Base-by-base conservation (phyloP, 2,329 filamentous ascomycete species). In the Cadophora sp. region DNA sequence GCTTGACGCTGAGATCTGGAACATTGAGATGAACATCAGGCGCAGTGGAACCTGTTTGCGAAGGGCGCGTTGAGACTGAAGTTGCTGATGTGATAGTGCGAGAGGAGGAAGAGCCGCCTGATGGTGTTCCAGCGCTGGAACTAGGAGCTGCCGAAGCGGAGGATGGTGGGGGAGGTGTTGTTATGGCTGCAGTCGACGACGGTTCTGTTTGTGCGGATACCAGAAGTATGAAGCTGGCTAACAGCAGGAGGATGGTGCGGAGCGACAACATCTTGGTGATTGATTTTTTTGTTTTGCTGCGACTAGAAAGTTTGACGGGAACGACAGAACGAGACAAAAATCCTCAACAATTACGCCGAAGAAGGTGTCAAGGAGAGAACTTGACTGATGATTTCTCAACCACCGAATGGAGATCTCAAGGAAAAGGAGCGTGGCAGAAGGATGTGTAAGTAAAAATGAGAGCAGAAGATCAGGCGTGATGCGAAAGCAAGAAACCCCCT, bases 1-100 rank as follows among this genome's bases (percentile, higher is more conserved):
- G 81, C 48, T 84, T 84, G 22, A 90, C 87, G 48, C 84, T 84
- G 8, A 90, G 81, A 70, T 87, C 82, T 0, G 87, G 86, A 1
- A 89, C 84, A 59, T 83, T 84, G 46, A 90, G 83, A 65, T 83
- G 80, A 22, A 89, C 87, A 78, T 90, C 87, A 11, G 87, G 86
- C 0, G 82, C 79, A 3, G 77, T 79, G 14, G 79, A 78, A 26
- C 43, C 59, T 37, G 56, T 66, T 40, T 51, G 63, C 16, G 68
- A 65, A 11, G 66, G 50, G 5, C 56, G 56, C 27, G 56, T 59
- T 43, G 56, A 8, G 56, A 66, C 46, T n/a, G 65, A 29, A 22
- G 60, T 48, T 37, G 55, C 27, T 12, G 64, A 62, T 31, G 64
- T 66, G 6, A 55, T 26, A 1, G 29, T 56, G 27, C 46, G 27